Percentiles rank a stretch among this genome's conserved stretches.
Conservation (phyloP, 129 eudicot genomes). For the Lonicera japonica region DNA sequence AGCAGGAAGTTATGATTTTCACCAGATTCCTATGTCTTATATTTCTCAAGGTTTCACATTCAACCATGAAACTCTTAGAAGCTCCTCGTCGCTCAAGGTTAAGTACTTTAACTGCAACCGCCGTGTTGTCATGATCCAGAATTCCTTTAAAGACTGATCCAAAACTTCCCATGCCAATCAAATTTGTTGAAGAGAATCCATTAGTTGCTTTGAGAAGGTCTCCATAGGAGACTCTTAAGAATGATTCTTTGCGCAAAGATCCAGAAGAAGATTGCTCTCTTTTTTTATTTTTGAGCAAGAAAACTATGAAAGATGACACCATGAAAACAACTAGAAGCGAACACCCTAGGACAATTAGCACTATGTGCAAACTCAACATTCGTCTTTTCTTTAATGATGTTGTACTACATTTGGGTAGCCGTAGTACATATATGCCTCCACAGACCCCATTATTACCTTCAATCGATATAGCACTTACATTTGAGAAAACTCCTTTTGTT, state of each 20-base stretch:
- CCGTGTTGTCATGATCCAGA: neutral
- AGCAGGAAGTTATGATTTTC: neutral
- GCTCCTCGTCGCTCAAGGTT: too few relatives aligned
- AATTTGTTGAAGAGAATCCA: too few relatives aligned
- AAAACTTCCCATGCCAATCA: too few relatives aligned
- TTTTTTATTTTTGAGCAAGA: too few relatives aligned
- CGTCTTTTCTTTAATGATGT: neutral
- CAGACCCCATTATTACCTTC: too few relatives aligned
- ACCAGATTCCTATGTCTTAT: neutral
- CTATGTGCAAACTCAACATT: neutral
- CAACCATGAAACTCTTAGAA: too few relatives aligned
- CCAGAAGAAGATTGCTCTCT: too few relatives aligned
- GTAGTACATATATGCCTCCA: conserved; percentile 9
- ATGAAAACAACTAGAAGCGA: neutral
- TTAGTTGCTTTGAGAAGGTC: too few relatives aligned
- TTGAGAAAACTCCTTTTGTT: too few relatives aligned
- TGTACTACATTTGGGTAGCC: conserved; percentile 7
- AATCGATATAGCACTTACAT: too few relatives aligned
- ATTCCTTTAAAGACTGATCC: neutral
- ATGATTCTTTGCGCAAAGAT: too few relatives aligned
- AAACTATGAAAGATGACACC: neutral
- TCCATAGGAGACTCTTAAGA: too few relatives aligned
- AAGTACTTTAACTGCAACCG: conserved; percentile 13
- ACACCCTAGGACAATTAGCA: neutral
- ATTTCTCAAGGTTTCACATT: neutral